These are phyloP conservation scores for Ziziphus jujuba DNA, from an alignment of 306 rosid species.

Conservation along the genomic window DNA sequence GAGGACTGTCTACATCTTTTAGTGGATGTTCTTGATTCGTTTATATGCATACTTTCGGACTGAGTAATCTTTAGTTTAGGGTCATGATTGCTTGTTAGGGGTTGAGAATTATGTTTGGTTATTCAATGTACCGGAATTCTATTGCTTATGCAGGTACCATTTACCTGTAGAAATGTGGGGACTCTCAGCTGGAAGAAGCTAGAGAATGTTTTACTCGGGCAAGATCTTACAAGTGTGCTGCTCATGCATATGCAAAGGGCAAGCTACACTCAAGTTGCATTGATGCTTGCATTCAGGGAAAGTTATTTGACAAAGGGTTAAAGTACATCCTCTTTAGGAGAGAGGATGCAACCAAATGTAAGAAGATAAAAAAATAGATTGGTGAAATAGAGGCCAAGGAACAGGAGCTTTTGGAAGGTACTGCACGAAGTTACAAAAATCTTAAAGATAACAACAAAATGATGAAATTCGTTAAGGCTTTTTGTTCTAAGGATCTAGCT, in stretches of 20 bases:
- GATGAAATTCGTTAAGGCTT: conserved; percentile 62
- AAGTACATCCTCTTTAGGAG: conserved; percentile 43
- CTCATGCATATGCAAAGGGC: conserved; percentile 46
- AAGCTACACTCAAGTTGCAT: conserved; percentile 36
- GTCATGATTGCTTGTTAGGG: too few relatives aligned
- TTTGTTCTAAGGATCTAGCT: conserved; percentile 42
- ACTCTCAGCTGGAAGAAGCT: conserved; percentile 48
- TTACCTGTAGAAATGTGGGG: conserved; percentile 41
- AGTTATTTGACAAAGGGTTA: conserved; percentile 39
- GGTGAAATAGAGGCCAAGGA: conserved; percentile 27
- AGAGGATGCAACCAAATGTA: conserved; percentile 19
- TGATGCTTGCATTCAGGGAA: conserved; percentile 39
- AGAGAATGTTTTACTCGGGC: conserved; percentile 52
- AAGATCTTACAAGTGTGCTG: conserved; percentile 31
- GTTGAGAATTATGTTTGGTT: too few relatives aligned
- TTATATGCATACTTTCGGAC: too few relatives aligned
- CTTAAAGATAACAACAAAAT: conserved; percentile 38
- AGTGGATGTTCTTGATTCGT: too few relatives aligned
- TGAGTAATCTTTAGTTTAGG: too few relatives aligned
- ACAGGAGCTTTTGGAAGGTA: conserved; percentile 39
- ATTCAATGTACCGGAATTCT: too few relatives aligned
- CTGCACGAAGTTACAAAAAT: conserved; percentile 44
- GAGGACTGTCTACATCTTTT: too few relatives aligned
- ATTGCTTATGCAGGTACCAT: conserved; percentile 40
- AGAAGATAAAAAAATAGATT: background rate